Percentiles rank a stretch among this genome's conserved stretches.
These are phyloP conservation scores for Yamadazyma endophytica DNA, from an alignment of 805 yeast species.

Conservation along the genomic window DNA sequence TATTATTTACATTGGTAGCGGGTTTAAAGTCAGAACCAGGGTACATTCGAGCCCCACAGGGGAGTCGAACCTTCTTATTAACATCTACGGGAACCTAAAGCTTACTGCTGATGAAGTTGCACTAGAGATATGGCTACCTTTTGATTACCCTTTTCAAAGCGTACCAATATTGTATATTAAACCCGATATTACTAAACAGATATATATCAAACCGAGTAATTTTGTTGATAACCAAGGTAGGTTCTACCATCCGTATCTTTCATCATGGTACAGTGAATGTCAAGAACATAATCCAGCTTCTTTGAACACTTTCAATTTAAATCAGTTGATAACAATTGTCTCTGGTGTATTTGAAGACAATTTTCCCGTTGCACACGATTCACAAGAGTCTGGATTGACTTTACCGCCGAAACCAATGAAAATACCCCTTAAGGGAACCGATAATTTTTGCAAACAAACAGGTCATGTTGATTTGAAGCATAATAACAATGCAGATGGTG, in stretches of 20 bases:
- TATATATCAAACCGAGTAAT: constrained; percentile 52
- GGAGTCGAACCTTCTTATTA: constrained; percentile 52
- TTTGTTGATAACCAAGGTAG: constrained; percentile 68
- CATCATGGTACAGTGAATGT: constrained; percentile 47
- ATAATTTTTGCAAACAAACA: neutral
- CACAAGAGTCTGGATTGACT: neutral
- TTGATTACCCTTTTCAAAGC: constrained; percentile 52
- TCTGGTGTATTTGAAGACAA: constrained; percentile 33
- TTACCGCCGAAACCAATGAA: constrained; percentile 15
- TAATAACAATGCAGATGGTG: neutral
- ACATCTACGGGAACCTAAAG: constrained; percentile 57
- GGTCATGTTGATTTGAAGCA: neutral
- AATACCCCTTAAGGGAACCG: constrained; percentile 3
- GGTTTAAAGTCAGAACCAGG: constrained; percentile 67
- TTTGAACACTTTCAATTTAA: constrained; percentile 19
- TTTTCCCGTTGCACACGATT: constrained; percentile 41
- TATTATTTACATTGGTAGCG: constrained; percentile 37
- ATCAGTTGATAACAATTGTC: constrained; percentile 27
- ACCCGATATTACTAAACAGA: constrained; percentile 43
- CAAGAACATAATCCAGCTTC: constrained; percentile 4
- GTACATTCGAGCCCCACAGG: constrained; percentile 53
- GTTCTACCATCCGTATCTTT: constrained; percentile 63
- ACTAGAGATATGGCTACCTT: constrained; percentile 73
- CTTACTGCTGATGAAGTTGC: constrained; percentile 34
- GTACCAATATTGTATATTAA: constrained; percentile 66